Evolutionary conservation across 257 asterid genomes (phyloP).

Genomic region (Solanum etuberosum): DNA sequence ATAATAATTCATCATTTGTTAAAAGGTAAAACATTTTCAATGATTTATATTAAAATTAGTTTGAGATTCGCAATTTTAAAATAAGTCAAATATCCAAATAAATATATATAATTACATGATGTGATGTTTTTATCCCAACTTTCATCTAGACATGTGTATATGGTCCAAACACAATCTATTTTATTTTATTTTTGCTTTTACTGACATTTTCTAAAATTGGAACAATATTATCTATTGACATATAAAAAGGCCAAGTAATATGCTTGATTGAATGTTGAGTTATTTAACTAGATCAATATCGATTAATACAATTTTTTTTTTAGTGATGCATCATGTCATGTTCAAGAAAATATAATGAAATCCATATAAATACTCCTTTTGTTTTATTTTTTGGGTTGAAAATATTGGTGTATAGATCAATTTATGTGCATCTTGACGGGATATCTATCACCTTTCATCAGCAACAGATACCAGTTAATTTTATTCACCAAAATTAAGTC

Average conservation of each 20-base stretch:
- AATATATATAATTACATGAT: background rate
- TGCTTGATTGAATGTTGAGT: background rate
- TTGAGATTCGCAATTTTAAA: rapidly evolving
- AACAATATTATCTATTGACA: background rate
- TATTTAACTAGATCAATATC: background rate
- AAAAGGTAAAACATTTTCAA: too few species aligned
- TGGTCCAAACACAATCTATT: too few species aligned
- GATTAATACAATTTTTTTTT: too few species aligned
- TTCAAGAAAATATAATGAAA: background rate
- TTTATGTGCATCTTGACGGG: rapidly evolving
- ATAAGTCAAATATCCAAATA: background rate
- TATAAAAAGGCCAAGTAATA: background rate
- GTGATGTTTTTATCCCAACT: too few species aligned
- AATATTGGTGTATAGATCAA: background rate
- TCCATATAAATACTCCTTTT: background rate
- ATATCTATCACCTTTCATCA: rapidly evolving
- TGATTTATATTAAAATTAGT: too few species aligned
- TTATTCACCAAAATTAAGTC: background rate
- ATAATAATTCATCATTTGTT: too few species aligned
- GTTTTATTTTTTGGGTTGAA: background rate
- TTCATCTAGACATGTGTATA: background rate
- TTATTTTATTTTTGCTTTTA: background rate
- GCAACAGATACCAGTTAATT: rapidly evolving
- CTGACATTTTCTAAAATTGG: background rate
- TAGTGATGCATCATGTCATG: background rate